Evolutionary conservation across 305 asterid genomes (phyloP).

Genomic region (Salvia sclarea): DNA sequence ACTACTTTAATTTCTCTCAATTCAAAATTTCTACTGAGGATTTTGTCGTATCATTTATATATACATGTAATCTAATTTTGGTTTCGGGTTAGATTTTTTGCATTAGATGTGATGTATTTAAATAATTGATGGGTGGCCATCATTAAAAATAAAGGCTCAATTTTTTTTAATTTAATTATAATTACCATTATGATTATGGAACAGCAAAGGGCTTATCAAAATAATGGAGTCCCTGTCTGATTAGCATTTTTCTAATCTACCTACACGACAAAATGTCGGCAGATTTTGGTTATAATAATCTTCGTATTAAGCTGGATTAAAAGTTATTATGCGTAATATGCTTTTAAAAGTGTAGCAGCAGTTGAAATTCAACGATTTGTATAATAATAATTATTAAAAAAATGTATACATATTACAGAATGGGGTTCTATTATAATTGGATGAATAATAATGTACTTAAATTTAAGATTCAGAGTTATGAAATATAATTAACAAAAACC

Average conservation of each 20-base stretch:
- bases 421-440: conserved; percentile 6
- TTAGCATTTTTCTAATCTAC: conserved; percentile 32
- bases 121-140: not conserved
- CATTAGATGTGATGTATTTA: not conserved
- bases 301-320: conserved; percentile 26
- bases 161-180: not conserved
- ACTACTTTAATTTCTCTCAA: not conserved
- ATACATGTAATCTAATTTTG: not conserved
- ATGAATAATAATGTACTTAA: not conserved
- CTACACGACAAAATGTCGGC: conserved; percentile 39
- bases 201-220: conserved; percentile 21
- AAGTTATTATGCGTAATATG: not conserved
- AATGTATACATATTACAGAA: not conserved
- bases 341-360: conserved; percentile 11
- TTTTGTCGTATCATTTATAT: not conserved
- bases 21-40: not conserved
- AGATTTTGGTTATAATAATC: conserved; percentile 23
- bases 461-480: not conserved
- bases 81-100: not conserved
- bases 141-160: not conserved
- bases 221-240: conserved; percentile 30
- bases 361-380: not conserved
- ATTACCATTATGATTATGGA: conserved; percentile 17
- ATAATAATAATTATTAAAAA: not conserved
- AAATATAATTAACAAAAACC: not conserved